phyloP scores from a whole-genome alignment of 371 early-diverging fungal genomes.

The Dinochytrium kinnereticum region DNA sequence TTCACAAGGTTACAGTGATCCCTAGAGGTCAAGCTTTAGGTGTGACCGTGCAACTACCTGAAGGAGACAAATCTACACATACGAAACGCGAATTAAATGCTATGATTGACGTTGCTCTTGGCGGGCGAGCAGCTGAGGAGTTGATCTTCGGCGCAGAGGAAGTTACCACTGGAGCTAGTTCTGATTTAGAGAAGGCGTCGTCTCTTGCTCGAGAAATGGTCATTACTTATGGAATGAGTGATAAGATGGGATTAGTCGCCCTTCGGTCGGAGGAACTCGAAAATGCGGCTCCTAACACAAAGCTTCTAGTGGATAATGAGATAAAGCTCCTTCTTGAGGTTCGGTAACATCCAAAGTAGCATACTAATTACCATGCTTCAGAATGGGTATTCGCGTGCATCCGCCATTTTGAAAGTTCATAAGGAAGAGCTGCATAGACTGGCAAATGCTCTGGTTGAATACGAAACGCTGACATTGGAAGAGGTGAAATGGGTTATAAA shows the following conservation, averaged over 20 bases:
- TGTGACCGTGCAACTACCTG: slow-evolving; percentile 93
- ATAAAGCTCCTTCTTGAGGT: slow-evolving; percentile 75
- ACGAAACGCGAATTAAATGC: slow-evolving; percentile 86
- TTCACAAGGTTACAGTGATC: slow-evolving; percentile 98
- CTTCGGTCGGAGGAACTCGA: slow-evolving; percentile 73
- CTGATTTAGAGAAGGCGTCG: slow-evolving; percentile 92
- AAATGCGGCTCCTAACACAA: slow-evolving; percentile 73
- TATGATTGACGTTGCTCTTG: slow-evolving; percentile 95
- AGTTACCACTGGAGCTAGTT: slow-evolving; percentile 93
- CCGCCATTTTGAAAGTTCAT: slow-evolving; percentile 70
- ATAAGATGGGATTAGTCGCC: slow-evolving; percentile 76
- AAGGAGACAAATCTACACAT: slow-evolving; percentile 86
- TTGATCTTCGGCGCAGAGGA: slow-evolving; percentile 91
- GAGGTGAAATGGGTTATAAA: slow-evolving; percentile 82
- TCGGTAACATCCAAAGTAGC: no score
- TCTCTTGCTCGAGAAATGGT: slow-evolving; percentile 92
- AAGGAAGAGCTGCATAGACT: slow-evolving; percentile 88
- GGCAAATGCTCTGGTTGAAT: slow-evolving; percentile 88
- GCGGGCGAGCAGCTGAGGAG: slow-evolving; percentile 96
- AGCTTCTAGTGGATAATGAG: slow-evolving; percentile 83
- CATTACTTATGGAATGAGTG: slow-evolving; percentile 91
- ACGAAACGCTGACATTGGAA: slow-evolving; percentile 89
- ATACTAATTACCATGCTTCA: slow-evolving; percentile 31
- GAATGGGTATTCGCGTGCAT: slow-evolving; percentile 65
- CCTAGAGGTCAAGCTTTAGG: slow-evolving; percentile 94